Evolutionary conservation across 352 stramenopile genomes (phyloP), one percentile per base, ranked within the genome.

Genomic region (Blastocystis sp.): DNA sequence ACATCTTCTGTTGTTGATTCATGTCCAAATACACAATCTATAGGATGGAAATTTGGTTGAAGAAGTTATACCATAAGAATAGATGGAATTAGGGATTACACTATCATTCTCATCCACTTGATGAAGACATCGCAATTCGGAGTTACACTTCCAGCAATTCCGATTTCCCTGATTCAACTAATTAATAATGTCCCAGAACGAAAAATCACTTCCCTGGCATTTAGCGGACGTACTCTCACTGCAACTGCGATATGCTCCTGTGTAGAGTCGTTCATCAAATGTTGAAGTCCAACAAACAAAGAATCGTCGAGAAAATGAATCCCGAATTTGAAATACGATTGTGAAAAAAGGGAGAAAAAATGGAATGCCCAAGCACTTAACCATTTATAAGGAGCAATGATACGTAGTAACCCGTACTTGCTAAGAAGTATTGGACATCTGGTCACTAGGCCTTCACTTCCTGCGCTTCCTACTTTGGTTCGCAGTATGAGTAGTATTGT

Each of bases 11-110:
- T 91, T 27, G 64, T 73, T 35, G 78, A 40, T 19, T 90, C 75
- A 11, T 51, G 58, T 27, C 77, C 90, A 87, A 91, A 91, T 54
- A 91, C 90, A 37, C 75, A 53, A 62, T 91, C 90, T 90, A 66
- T 3, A 22, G 9, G 53, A 17, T 54, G 15, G 13, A 33, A 40
- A 30, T 53, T n/a, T 17, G 0, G 0, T 33, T 22, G 24, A 7
- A 53, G 3, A 62, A 27, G n/a, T 27, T 19, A 44, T 69, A 84
- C 73, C 73, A 30, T 89, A 89, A 9, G 66, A 62, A 51, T 79
- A 89, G 7, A 79, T 64, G 1, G 78, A 89, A 30, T 89, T 89
- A 19, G 66, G 60, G 64, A 79, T 89, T 15, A 42, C 13, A 17
- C 44, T 68, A 1, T 59, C 78, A 13, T 76, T 56, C 51, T 60